phyloP scores from a whole-genome alignment of 2,329 filamentous ascomycete species.

The Diaporthe amygdali region DNA sequence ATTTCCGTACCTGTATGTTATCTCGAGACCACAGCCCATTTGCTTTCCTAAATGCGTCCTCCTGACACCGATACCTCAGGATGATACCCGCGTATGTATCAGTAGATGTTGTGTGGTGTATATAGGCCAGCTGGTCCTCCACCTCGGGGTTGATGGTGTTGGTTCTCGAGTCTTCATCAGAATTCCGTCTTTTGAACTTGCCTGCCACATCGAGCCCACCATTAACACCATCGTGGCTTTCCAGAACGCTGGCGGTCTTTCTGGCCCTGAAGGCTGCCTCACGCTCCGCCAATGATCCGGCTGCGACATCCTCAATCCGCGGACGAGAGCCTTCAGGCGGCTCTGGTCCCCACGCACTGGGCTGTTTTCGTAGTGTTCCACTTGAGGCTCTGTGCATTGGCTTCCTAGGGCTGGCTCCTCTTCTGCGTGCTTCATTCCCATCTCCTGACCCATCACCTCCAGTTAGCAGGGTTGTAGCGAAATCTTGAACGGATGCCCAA shows the following conservation, averaged over 20 bases:
- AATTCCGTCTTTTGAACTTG: slow-evolving; percentile 69
- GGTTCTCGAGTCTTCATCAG: slow-evolving; percentile 60
- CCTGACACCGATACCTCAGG: slow-evolving; percentile 86
- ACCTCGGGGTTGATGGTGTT: slow-evolving; percentile 60
- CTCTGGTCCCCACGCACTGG: slow-evolving; percentile 55
- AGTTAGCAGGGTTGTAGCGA: slow-evolving; percentile 52
- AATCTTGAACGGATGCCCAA: slow-evolving; percentile 61
- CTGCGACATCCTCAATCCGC: slow-evolving; percentile 54
- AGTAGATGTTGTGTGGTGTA: slow-evolving; percentile 81
- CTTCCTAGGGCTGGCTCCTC: slow-evolving; percentile 35
- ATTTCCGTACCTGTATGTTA: slow-evolving; percentile 82
- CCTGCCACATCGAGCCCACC: slow-evolving; percentile 61
- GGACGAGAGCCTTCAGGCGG: slow-evolving; percentile 47
- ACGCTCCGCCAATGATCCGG: slow-evolving; percentile 58
- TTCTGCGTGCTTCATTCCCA: slow-evolving; percentile 39
- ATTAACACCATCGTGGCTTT: slow-evolving; percentile 66
- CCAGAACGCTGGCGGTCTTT: slow-evolving; percentile 63
- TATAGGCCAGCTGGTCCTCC: slow-evolving; percentile 83
- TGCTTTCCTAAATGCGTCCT: slow-evolving; percentile 81
- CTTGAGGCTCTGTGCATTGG: slow-evolving; percentile 37
- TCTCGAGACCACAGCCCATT: slow-evolving; percentile 97
- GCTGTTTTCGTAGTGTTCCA: slow-evolving; percentile 28
- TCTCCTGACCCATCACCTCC: slow-evolving; percentile 37
- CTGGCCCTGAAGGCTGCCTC: slow-evolving; percentile 60
- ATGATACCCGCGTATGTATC: slow-evolving; percentile 93